Evolutionary conservation across 2,329 filamentous ascomycete species (phyloP).

Genomic region (Penicillium italicum): DNA sequence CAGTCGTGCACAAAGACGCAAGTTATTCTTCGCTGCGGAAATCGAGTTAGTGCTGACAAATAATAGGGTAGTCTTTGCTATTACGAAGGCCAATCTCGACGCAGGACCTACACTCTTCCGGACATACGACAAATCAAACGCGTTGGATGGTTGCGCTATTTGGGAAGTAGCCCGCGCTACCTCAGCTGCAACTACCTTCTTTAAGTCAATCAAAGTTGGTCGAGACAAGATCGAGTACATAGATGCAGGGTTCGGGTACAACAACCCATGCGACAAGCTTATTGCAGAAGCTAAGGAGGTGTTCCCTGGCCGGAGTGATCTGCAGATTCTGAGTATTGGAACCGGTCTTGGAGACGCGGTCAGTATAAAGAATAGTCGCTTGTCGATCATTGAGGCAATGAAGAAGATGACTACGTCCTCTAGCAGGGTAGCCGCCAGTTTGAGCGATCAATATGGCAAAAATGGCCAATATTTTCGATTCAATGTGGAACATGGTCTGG

Average conservation of each 20-base stretch:
- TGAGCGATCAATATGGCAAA: not conserved
- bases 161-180: not conserved
- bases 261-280: not conserved
- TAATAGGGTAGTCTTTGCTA: not conserved
- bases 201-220: slow-evolving; percentile 1
- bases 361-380: not conserved
- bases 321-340: not conserved
- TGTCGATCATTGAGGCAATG: not conserved
- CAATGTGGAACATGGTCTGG: not conserved
- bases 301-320: not conserved
- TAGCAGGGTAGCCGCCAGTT: not conserved
- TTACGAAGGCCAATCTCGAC: not conserved
- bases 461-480: not conserved
- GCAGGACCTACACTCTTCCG: not conserved
- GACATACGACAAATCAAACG: not conserved
- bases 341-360: not conserved
- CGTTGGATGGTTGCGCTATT: not conserved
- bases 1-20: not conserved
- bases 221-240: not conserved
- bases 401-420: not conserved
- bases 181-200: not conserved
- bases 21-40: not conserved
- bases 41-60: not conserved
- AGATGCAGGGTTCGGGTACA: not conserved
- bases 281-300: not conserved